phyloP scores from a whole-genome alignment of 2,329 filamentous ascomycete species.

The Malbranchea zuffiana region DNA sequence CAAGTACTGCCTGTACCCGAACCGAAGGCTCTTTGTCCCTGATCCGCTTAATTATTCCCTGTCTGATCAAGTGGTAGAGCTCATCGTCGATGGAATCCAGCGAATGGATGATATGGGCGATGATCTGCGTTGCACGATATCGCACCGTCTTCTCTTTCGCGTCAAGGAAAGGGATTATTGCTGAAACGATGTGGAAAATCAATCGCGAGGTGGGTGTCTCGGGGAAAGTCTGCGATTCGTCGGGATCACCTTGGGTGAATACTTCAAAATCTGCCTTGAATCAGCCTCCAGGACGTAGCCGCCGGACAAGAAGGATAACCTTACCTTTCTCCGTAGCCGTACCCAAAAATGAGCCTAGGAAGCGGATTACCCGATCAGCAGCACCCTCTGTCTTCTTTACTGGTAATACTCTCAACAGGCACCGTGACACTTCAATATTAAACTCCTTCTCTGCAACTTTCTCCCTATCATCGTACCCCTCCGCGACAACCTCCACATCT shows the following conservation, averaged over 20 bases:
- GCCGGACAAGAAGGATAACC: not conserved
- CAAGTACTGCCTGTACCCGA: conserved; percentile 80
- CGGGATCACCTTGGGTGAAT: conserved; percentile 49
- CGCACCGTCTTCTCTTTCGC: conserved; percentile 89
- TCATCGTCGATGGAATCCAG: conserved; percentile 87
- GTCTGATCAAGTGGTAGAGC: conserved; percentile 69
- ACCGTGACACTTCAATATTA: conserved; percentile 73
- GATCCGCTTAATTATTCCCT: conserved; percentile 71
- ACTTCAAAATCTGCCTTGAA: conserved; percentile 53
- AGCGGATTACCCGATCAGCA: conserved; percentile 74
- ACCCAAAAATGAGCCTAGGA: conserved; percentile 75
- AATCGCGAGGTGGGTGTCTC: conserved; percentile 79
- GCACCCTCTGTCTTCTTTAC: conserved; percentile 87
- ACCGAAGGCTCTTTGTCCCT: conserved; percentile 92
- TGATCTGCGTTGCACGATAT: conserved; percentile 78
- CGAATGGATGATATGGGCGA: conserved; percentile 85
- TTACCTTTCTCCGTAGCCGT: conserved; percentile 51
- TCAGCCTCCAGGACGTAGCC: not conserved
- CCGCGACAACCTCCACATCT: conserved; percentile 23
- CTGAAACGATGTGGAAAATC: conserved; percentile 60
- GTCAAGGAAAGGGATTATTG: conserved; percentile 62
- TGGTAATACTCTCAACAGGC: conserved; percentile 67
- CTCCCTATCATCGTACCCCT: conserved; percentile 38
- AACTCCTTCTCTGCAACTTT: conserved; percentile 79
- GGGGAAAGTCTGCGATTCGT: conserved; percentile 58